Evolutionary conservation across 1,284 basidiomycete species (phyloP), one percentile per base, ranked within the genome.

Genomic region (Trametes sp.): DNA sequence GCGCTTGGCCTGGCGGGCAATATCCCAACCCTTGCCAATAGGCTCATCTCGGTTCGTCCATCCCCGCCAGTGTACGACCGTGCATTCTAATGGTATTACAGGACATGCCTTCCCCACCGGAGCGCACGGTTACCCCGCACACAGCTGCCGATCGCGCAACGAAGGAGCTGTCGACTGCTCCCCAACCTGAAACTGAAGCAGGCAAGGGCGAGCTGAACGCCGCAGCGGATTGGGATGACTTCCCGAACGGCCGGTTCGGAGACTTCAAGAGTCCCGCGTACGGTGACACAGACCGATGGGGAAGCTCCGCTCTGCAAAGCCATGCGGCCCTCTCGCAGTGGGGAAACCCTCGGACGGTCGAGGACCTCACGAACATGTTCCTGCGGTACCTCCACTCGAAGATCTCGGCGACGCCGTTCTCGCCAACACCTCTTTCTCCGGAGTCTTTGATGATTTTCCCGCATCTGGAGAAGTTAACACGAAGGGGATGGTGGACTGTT

Each of bases 201-300:
- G 88, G 89, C 29, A 83, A 84, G 52, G 90, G 90, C 9, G 91
- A 93, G 67, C 77, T 89, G 8, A 92, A 91, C 70, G 84, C 88
- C 64, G 89, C 89, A 0, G 83, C 88, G 2, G 87, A 86, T 23
- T 99, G 97, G 97, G 98, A 99, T 75, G 98, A 99, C 75, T 99
- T 98, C 76, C 97, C 97, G 4, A 99, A 99, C 73, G 97, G 97
- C 56, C 89, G 97, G n/a, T 99, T 98, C 76, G 98, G 98, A 65
- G 98, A 99, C 76, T 94, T 93, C 69, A 93, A 98, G 73, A 96
- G 93, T 81, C 97, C 97, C 7, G 97, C 97, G 0, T 99, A 93
- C 72, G 98, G 98, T 59, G 88, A 82, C 51, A 86, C 86, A 67
- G 89, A 89, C 66, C 88, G 83, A 8, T 94, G 91, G 90, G 89